These are phyloP conservation scores for Yarrowia alimentaria DNA, from an alignment of 805 yeast species.

Conservation along the genomic window DNA sequence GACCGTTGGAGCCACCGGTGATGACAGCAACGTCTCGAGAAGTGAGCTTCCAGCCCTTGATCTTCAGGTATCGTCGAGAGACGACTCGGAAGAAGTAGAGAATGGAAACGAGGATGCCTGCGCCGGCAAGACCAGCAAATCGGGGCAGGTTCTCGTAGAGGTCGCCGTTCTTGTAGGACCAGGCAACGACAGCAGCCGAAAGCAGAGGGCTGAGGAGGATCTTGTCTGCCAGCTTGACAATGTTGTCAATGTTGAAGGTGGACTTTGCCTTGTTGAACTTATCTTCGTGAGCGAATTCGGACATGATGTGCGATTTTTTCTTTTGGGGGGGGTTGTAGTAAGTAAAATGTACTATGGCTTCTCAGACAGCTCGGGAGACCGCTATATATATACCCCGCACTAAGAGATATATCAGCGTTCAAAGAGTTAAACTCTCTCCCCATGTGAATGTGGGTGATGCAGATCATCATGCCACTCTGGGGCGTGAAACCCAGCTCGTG, in stretches of 20 bases:
- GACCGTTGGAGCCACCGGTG: conserved; percentile 83
- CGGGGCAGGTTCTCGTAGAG: conserved; percentile 25
- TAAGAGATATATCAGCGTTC: not conserved
- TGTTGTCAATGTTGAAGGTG: conserved; percentile 11
- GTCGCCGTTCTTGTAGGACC: conserved; percentile 25
- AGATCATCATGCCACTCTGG: conserved; percentile 25
- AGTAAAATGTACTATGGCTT: too few relatives aligned
- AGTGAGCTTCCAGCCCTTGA: conserved; percentile 26
- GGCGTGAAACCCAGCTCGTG: conserved; percentile 9
- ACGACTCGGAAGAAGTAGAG: conserved; percentile 26
- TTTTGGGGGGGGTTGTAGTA: not conserved
- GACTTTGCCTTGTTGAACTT: conserved; percentile 14
- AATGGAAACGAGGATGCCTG: conserved; percentile 6
- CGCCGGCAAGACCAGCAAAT: conserved; percentile 22
- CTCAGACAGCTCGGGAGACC: too few relatives aligned
- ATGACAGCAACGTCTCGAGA: conserved; percentile 60
- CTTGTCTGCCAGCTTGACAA: conserved; percentile 22
- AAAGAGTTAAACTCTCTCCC: conserved; percentile 19
- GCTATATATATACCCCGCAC: conserved; percentile 24
- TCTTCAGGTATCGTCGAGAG: conserved; percentile 23
- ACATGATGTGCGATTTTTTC: too few relatives aligned
- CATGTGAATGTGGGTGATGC: conserved; percentile 25
- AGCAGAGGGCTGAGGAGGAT: conserved; percentile 23
- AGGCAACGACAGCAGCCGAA: conserved; percentile 12
- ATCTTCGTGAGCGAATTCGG: conserved; percentile 23